Evolutionary conservation across 805 yeast species (phyloP).

Genomic region (Saccharomycopsis olivae): DNA sequence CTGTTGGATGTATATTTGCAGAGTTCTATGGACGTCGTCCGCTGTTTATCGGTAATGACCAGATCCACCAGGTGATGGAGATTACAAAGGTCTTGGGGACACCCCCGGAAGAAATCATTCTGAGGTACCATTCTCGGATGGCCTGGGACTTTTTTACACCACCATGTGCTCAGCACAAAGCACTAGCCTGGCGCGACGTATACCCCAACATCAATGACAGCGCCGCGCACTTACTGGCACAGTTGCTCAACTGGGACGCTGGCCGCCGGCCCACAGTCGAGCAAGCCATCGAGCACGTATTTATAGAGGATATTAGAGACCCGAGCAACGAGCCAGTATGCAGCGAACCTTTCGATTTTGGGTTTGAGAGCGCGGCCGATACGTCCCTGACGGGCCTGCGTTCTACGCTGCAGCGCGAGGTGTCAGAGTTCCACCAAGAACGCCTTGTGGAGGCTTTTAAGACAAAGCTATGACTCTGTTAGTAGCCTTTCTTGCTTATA

Average conservation of each 20-base stretch:
- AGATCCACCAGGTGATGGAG: constrained; percentile 57
- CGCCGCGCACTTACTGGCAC: constrained; percentile 43
- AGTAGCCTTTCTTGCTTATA: too few species aligned
- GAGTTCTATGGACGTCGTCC: constrained; percentile 79
- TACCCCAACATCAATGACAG: constrained; percentile 51
- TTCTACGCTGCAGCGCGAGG: constrained; percentile 40
- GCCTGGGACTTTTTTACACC: constrained; percentile 37
- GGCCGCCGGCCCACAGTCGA: constrained; percentile 42
- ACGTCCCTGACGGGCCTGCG: constrained; percentile 35
- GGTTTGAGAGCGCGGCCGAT: constrained; percentile 43
- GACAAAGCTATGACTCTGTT: background rate
- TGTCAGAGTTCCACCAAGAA: constrained; percentile 34
- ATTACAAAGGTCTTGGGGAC: constrained; percentile 63
- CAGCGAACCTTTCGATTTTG: constrained; percentile 45
- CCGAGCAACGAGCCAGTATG: constrained; percentile 45
- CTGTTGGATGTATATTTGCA: constrained; percentile 82
- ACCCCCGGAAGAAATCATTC: constrained; percentile 42
- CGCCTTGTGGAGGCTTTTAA: constrained; percentile 16
- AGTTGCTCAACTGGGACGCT: constrained; percentile 57
- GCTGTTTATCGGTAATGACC: constrained; percentile 65
- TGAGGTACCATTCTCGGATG: constrained; percentile 33
- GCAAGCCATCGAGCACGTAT: constrained; percentile 47
- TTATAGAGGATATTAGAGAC: constrained; percentile 43
- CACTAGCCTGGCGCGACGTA: constrained; percentile 38
- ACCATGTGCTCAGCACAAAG: constrained; percentile 33